Evolutionary conservation across 176 grass and related monocot species (phyloP).

Genomic region (Rhynchospora tenuis): DNA sequence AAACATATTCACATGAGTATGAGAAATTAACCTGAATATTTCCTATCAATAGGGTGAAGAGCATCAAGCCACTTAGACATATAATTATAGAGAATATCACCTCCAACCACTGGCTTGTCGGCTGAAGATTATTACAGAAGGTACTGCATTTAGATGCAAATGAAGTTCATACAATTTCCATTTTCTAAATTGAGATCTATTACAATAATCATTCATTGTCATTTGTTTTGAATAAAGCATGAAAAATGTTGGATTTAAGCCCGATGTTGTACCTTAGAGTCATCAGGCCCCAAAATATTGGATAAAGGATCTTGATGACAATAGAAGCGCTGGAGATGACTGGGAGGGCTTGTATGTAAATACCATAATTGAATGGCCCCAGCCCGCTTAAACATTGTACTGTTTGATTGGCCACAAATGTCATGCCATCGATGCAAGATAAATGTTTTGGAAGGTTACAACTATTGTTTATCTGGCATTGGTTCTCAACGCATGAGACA

Average conservation of each 20-base stretch:
- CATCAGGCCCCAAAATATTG: slow-evolving; percentile 99
- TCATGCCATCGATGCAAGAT: slow-evolving; percentile 41
- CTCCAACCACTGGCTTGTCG: slow-evolving; percentile 83
- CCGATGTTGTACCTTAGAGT: slow-evolving; percentile 64
- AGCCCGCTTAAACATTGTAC: slow-evolving; percentile 54
- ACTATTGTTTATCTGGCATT: slow-evolving; percentile 55
- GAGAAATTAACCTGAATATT: slow-evolving; percentile 69
- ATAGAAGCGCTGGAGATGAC: slow-evolving; percentile 91
- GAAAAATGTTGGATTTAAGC: neutral
- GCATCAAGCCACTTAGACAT: slow-evolving; percentile 86
- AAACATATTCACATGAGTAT: neutral
- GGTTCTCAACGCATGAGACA: slow-evolving; percentile 51
- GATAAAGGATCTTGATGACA: slow-evolving; percentile 83
- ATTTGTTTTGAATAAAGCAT: neutral
- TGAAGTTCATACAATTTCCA: neutral
- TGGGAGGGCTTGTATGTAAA: slow-evolving; percentile 79
- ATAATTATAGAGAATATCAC: slow-evolving; percentile 88
- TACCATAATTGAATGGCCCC: slow-evolving; percentile 64
- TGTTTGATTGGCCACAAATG: slow-evolving; percentile 41
- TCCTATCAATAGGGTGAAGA: slow-evolving; percentile 95
- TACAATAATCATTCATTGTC: neutral
- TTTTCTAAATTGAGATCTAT: neutral
- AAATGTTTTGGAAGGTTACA: slow-evolving; percentile 60
- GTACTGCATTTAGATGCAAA: slow-evolving; percentile 46
- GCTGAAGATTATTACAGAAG: slow-evolving; percentile 89